phyloP scores from a whole-genome alignment of 2,329 filamentous ascomycete species.

The Aspergillus ochraceoroseus region DNA sequence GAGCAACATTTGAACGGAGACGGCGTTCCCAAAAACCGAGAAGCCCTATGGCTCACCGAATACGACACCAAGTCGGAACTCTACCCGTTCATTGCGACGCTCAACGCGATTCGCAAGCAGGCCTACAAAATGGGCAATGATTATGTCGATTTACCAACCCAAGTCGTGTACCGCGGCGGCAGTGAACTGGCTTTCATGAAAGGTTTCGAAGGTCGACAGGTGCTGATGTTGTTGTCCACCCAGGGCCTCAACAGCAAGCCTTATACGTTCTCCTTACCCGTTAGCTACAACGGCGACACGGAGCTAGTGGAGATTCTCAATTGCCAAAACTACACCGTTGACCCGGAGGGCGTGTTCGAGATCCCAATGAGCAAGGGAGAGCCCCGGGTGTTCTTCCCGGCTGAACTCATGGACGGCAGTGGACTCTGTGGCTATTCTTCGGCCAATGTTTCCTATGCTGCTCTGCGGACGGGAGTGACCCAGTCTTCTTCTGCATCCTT shows the following conservation, averaged over 20 bases:
- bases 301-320: constrained; percentile 27
- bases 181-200: constrained; percentile 46
- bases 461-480: neutral
- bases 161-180: constrained; percentile 39
- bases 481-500: too few relatives aligned
- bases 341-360: constrained; percentile 21
- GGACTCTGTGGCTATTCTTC: constrained; percentile 27
- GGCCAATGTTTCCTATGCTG: constrained; percentile 8
- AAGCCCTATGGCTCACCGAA: constrained; percentile 53
- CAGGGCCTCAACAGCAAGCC: constrained; percentile 30
- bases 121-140: constrained; percentile 32
- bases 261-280: constrained; percentile 28
- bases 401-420: constrained; percentile 28
- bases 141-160: constrained; percentile 39
- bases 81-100: constrained; percentile 35
- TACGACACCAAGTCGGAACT: constrained; percentile 44
- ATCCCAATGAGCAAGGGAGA: constrained; percentile 29
- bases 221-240: constrained; percentile 45
- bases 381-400: constrained; percentile 31
- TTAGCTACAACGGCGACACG: constrained; percentile 16
- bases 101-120: constrained; percentile 45
- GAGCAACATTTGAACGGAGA: constrained; percentile 57
- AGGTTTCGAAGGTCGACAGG: constrained; percentile 39
- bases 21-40: constrained; percentile 48
- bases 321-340: constrained; percentile 27